Evolutionary conservation across 2,329 filamentous ascomycete genomes (phyloP), one percentile per base, ranked within the genome.

Genomic region (Chaetomiaceae sp.): DNA sequence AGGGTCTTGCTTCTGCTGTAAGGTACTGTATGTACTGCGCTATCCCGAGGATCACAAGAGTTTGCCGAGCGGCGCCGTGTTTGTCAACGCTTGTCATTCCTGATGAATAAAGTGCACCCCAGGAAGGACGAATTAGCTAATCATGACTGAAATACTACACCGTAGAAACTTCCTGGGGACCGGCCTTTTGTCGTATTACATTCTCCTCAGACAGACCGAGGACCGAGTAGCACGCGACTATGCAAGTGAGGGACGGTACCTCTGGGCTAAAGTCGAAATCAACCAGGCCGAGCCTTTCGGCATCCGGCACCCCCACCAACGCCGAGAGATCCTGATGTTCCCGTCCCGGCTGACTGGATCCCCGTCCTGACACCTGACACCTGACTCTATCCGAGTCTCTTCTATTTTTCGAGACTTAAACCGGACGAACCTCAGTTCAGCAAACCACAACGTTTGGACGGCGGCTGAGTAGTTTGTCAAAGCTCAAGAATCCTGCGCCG

Each of bases 51-150:
- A 46, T 30, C 29, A 27, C 29, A 36, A 16, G 14, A 48, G n/a
- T n/a, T 42, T 43, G 50, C 43, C 44, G 44, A 53, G 50, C 14
- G 36, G 27, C 21, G 29, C 30, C 40, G 16, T 21, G 21, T 58
- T 57, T 58, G 57, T 59, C 53, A 59, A 53, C 55, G 51, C 46
- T 41, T 16, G 57, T 55, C 45, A 59, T 57, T n/a, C n/a, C n/a
- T n/a, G n/a, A n/a, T n/a, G n/a, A n/a, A n/a, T n/a, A n/a, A n/a
- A n/a, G n/a, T n/a, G n/a, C n/a, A n/a, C n/a, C n/a, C n/a, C n/a
- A n/a, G n/a, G n/a, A n/a, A n/a, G n/a, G n/a, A n/a, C n/a, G n/a
- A n/a, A n/a, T n/a, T n/a, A n/a, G n/a, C n/a, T n/a, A n/a, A n/a
- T n/a, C n/a, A n/a, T n/a, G n/a, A n/a, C n/a, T n/a, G n/a, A n/a